Percentiles rank a stretch among this genome's conserved stretches.
phyloP scores from a whole-genome alignment of 495 filamentous ascomycete genomes.

The Neurospora tetrasperma region DNA sequence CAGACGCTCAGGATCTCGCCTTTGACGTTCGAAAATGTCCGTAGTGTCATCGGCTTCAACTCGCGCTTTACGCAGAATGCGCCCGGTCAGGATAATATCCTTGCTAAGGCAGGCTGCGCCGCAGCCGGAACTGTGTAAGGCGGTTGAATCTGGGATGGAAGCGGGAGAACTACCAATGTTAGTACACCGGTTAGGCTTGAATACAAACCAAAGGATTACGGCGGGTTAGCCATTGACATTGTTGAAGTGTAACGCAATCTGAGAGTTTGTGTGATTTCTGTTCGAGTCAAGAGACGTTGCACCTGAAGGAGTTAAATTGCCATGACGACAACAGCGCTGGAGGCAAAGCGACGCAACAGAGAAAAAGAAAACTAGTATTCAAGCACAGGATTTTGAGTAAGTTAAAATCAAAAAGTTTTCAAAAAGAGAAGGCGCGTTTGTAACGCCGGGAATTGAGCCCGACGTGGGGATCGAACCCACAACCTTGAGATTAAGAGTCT shows the following conservation, averaged over 20 bases:
- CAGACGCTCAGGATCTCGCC: slow-evolving; percentile 42
- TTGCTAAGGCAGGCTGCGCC: slow-evolving; percentile 15
- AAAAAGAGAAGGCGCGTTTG: background rate
- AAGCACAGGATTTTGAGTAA: too few relatives aligned
- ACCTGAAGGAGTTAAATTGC: background rate
- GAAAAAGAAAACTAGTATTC: background rate
- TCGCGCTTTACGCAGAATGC: slow-evolving; percentile 50
- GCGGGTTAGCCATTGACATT: background rate
- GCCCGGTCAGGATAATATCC: slow-evolving; percentile 42
- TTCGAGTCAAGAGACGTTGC: too few relatives aligned
- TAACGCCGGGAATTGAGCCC: background rate
- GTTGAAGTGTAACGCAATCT: background rate
- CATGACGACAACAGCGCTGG: background rate
- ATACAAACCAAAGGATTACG: background rate
- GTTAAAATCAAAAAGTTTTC: background rate
- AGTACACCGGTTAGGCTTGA: background rate
- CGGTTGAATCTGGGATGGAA: background rate
- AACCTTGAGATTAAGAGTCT: slow-evolving; percentile 46
- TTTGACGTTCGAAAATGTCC: slow-evolving; percentile 42
- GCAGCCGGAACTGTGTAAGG: background rate
- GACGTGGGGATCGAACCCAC: background rate
- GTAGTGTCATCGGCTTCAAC: slow-evolving; percentile 56
- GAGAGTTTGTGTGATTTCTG: background rate
- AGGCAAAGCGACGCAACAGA: background rate
- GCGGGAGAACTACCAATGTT: background rate